These are phyloP conservation scores for Naganishia friedmannii DNA, from an alignment of 768 basidiomycete genomes.

Conservation along the genomic window DNA sequence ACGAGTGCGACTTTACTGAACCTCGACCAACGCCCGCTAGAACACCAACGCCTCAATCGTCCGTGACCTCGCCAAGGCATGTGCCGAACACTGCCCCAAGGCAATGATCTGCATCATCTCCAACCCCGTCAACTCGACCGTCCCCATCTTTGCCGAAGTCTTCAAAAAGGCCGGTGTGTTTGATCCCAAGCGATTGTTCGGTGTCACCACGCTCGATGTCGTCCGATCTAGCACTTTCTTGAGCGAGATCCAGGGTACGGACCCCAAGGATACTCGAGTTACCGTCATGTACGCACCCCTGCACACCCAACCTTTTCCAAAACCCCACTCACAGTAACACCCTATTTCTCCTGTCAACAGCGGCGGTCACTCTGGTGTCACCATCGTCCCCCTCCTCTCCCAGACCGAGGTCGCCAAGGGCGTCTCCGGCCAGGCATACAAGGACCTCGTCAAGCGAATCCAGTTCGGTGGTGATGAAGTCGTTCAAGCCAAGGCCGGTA, in stretches of 20 bases:
- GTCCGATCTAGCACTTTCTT: constrained; percentile 93
- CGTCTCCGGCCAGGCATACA: constrained; percentile 47
- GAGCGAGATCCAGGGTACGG: constrained; percentile 65
- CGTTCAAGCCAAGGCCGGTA: constrained; percentile 92
- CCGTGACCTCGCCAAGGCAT: constrained; percentile 84
- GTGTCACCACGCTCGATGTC: constrained; percentile 97
- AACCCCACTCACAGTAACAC: no score
- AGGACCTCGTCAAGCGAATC: constrained; percentile 82
- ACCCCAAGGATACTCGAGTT: constrained; percentile 64
- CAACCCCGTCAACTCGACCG: constrained; percentile 88
- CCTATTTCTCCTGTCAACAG: constrained; percentile 5
- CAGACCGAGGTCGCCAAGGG: constrained; percentile 64
- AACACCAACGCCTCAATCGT: constrained; percentile 98
- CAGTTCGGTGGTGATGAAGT: constrained; percentile 97
- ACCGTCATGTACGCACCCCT: constrained; percentile 71
- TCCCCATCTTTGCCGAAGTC: constrained; percentile 90
- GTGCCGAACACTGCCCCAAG: constrained; percentile 78
- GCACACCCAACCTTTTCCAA: no score
- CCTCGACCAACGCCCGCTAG: constrained; percentile 16
- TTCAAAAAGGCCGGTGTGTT: constrained; percentile 89
- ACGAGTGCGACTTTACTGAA: no score
- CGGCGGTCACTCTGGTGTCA: constrained; percentile 95
- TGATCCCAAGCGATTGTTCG: constrained; percentile 83
- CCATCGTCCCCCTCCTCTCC: constrained; percentile 92
- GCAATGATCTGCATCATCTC: constrained; percentile 97